Percentiles rank a stretch among this genome's conserved stretches.
These are phyloP conservation scores for Leptographium flavum DNA, from an alignment of 2,329 filamentous ascomycete genomes.

Conservation along the genomic window DNA sequence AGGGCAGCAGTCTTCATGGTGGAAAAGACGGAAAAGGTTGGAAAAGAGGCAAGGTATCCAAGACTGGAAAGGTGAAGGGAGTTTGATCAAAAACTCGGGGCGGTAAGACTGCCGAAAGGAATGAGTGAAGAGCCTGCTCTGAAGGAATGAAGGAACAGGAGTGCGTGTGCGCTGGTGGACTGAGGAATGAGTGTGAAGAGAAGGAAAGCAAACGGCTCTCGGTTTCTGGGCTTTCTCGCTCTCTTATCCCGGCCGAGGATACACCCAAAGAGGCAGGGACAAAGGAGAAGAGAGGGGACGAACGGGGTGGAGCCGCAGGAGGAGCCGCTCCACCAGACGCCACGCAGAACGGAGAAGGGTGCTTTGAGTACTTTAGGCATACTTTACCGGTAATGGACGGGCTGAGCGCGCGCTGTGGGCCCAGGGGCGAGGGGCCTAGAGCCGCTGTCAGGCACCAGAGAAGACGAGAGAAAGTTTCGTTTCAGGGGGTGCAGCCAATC, in stretches of 20 bases:
- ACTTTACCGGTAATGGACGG: too few species aligned
- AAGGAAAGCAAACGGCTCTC: not conserved
- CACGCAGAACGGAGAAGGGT: not conserved
- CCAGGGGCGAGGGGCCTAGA: too few species aligned
- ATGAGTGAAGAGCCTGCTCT: conserved; percentile 9
- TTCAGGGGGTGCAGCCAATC: not conserved
- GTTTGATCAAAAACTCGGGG: not conserved
- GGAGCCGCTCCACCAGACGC: not conserved
- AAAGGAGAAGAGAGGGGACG: not conserved
- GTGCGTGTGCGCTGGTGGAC: too few species aligned
- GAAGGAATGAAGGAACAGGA: conserved; percentile 13
- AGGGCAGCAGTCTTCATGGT: conserved; percentile 29
- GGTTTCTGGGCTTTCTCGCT: not conserved
- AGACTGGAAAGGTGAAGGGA: not conserved
- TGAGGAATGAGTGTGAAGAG: not conserved
- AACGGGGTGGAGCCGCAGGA: not conserved
- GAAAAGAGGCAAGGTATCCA: too few species aligned
- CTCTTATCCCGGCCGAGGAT: not conserved
- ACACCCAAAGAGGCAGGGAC: not conserved
- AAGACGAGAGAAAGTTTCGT: not conserved
- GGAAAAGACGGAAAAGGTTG: conserved; percentile 6
- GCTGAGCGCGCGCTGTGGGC: too few species aligned
- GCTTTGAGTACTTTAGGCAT: too few species aligned
- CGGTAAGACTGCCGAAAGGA: not conserved
- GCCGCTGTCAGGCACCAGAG: not conserved